Conservation (phyloP, 495 filamentous ascomycete genomes). For the Annulohypoxylon stygium region DNA sequence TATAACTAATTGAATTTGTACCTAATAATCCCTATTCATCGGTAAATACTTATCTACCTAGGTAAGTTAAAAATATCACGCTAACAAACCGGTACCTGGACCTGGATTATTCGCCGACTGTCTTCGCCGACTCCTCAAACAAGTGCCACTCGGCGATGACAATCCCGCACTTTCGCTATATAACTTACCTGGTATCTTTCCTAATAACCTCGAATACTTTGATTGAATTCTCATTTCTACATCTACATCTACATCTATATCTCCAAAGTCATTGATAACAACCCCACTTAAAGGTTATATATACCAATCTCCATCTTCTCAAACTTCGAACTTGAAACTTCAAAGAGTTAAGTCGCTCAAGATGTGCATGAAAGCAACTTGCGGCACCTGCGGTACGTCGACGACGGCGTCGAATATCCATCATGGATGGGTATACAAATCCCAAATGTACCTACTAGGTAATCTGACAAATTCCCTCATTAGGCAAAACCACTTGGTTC, state of each 20-base stretch:
- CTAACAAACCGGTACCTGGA: conserved; percentile 6
- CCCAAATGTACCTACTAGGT: conserved; percentile 56
- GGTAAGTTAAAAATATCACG: not conserved
- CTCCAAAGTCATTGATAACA: not conserved
- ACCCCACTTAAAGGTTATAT: not conserved
- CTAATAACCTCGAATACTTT: not conserved
- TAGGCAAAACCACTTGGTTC: conserved; percentile 77
- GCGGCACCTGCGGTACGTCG: conserved; percentile 48
- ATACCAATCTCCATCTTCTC: not conserved
- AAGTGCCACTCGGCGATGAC: conserved; percentile 23
- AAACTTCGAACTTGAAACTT: not conserved
- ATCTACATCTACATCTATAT: not conserved
- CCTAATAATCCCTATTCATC: no score
- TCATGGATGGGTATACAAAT: not conserved
- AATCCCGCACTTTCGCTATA: conserved; percentile 3
- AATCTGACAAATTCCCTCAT: conserved; percentile 36
- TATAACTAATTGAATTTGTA: no score
- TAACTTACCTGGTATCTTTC: not conserved
- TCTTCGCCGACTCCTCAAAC: conserved; percentile 33
- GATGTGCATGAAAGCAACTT: conserved; percentile 53
- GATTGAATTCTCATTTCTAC: not conserved
- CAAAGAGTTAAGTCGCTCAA: conserved; percentile 30
- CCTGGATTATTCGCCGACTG: conserved; percentile 27
- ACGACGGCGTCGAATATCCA: not conserved
- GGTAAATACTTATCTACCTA: no score